Evolutionary conservation across 345 rosid genomes (phyloP), one percentile per base, ranked within the genome.

Genomic region (Dipteronia dyeriana): DNA sequence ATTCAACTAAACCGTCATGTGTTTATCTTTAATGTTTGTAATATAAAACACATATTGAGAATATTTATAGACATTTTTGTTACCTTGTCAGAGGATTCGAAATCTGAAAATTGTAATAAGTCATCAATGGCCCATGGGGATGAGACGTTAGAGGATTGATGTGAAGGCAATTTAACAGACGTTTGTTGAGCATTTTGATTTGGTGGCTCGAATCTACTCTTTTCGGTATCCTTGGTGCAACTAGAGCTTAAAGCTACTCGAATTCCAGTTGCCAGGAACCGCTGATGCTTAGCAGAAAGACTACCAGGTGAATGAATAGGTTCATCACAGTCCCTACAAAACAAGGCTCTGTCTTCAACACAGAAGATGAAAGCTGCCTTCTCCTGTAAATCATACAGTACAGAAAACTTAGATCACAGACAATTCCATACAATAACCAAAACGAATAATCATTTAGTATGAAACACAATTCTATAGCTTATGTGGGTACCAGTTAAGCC

Each of bases 321-420:
- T 65, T 90, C 93, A 76, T 96, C 98, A 7, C 99, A 96, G 45
- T 94, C 95, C 80, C 76, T 86, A 77, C 99, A 96, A 71, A 96
- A 86, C 53, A 96, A 89, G 25, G 99, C 99, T 80, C 97, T 89
- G 80, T 96, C 99, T 80, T 96, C 99, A 5, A 96, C 98, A 74
- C 99, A 96, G 87, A 94, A 96, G 43, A 96, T 94, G 88, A 96
- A 92, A 59, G 99, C 99, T 17, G 94, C 47, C 88, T 91, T 96
- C 83, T 96, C 99, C 99, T 96, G 86, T 62, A 47, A 25, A 72
- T 74, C 76, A 61, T 45, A 70, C 7, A 0, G 54, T 9, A 75
- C 51, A 29, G 16, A 17, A 19, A 76, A 72, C n/a, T 13, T 66
- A 76, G 13, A 64, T n/a, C 13, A 49, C 5, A 25, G 0, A 41